phyloP scores from a whole-genome alignment of 306 rosid species.

The Trichosanthes cucumerina region DNA sequence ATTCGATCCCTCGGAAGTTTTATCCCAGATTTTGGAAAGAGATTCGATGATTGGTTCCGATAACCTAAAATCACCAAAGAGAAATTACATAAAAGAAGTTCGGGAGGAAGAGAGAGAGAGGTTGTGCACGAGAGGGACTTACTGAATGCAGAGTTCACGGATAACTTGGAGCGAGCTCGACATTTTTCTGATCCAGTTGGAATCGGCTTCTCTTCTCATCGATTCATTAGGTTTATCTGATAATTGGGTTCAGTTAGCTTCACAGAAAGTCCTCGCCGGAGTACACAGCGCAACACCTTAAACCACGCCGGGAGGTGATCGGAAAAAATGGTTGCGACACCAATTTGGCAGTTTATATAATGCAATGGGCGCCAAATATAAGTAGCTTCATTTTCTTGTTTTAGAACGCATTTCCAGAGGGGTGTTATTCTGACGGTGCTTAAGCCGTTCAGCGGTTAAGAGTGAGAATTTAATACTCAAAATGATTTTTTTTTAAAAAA shows the following conservation, averaged over 20 bases:
- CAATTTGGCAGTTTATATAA: background rate
- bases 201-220: background rate
- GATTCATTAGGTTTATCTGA: background rate
- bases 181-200: constrained; percentile 21
- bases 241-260: background rate
- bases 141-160: constrained; percentile 40
- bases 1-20: constrained; percentile 25
- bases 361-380: background rate
- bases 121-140: background rate
- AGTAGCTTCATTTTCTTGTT: background rate
- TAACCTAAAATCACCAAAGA: constrained; percentile 26
- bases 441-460: too few species aligned
- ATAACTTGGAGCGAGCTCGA: constrained; percentile 35
- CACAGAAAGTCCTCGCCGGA: background rate
- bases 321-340: background rate
- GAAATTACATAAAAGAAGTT: background rate
- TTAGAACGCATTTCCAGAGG: background rate
- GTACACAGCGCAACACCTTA: background rate
- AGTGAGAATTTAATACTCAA: too few species aligned
- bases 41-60: constrained; percentile 36
- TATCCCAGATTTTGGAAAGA: constrained; percentile 28
- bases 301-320: background rate
- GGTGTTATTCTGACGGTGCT: background rate
- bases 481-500: too few species aligned
- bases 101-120: background rate